A percentile compares a stretch with the other conserved stretches of the same genome.
phyloP scores from a whole-genome alignment of 441 rosid species.

The Hura crepitans region DNA sequence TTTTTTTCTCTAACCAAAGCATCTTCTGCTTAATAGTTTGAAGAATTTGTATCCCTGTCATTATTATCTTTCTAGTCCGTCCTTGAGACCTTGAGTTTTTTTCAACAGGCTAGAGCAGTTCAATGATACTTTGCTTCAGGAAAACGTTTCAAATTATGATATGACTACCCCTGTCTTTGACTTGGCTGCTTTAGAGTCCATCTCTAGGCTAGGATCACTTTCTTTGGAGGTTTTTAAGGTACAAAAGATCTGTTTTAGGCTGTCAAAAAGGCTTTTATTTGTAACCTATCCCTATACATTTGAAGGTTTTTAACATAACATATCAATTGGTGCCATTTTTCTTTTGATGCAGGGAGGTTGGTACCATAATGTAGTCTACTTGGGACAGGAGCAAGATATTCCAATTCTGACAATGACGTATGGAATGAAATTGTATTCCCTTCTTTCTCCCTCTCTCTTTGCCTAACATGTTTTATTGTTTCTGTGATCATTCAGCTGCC shows the following conservation, averaged over 20 bases:
- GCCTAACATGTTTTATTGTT: neutral
- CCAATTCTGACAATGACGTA: conserved; percentile 89
- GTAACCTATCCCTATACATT: neutral
- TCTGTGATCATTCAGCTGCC: conserved; percentile 44
- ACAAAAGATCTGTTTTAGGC: conserved; percentile 7
- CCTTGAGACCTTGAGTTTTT: neutral
- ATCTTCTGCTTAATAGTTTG: conserved; percentile 11
- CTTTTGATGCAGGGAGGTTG: conserved; percentile 49
- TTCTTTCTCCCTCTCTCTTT: neutral
- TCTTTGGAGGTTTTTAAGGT: conserved; percentile 63
- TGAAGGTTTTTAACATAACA: neutral
- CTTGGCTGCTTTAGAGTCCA: conserved; percentile 40
- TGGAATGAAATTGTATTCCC: conserved; percentile 13
- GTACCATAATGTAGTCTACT: conserved; percentile 66
- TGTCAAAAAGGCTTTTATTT: neutral
- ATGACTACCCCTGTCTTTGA: conserved; percentile 49
- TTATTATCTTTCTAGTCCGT: neutral
- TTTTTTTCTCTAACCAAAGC: conserved; percentile 9
- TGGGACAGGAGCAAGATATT: conserved; percentile 55
- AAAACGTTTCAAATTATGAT: conserved; percentile 41
- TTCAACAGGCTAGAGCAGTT: conserved; percentile 81
- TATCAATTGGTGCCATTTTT: neutral
- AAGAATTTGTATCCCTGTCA: neutral
- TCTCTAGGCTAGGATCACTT: conserved; percentile 41
- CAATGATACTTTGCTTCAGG: conserved; percentile 84